A percentile compares a stretch with the other conserved stretches of the same genome.
phyloP scores from a whole-genome alignment of 371 early-diverging fungal genomes.

The Apophysomyces elegans region DNA sequence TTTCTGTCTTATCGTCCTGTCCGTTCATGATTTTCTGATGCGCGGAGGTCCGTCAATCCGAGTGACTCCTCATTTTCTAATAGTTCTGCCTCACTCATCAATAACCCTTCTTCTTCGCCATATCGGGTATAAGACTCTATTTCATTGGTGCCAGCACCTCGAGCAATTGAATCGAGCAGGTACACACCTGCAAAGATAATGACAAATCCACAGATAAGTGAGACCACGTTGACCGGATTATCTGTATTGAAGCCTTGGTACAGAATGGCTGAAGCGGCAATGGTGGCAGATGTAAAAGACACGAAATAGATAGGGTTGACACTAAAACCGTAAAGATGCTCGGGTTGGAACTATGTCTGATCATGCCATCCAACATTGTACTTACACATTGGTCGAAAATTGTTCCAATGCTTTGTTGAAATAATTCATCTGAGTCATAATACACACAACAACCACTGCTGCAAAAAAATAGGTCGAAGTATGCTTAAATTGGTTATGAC shows the following conservation, averaged over 20 bases:
- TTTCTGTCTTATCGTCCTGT: neutral
- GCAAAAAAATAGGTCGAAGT: slow-evolving; percentile 88
- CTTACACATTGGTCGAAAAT: slow-evolving; percentile 86
- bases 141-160: slow-evolving; percentile 29
- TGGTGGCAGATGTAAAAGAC: slow-evolving; percentile 91
- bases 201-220: slow-evolving; percentile 86
- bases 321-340: slow-evolving; percentile 90
- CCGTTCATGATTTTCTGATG: slow-evolving; percentile 18
- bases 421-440: slow-evolving; percentile 94
- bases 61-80: slow-evolving; percentile 62
- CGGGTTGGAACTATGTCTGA: slow-evolving; percentile 66
- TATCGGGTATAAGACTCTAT: slow-evolving; percentile 12
- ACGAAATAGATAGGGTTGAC: slow-evolving; percentile 94
- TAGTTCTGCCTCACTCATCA: slow-evolving; percentile 57
- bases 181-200: slow-evolving; percentile 92
- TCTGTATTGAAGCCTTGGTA: slow-evolving; percentile 87
- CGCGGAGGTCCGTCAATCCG: slow-evolving; percentile 51
- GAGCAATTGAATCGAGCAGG: slow-evolving; percentile 60
- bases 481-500: slow-evolving; percentile 88
- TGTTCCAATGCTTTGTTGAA: slow-evolving; percentile 94
- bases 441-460: slow-evolving; percentile 77
- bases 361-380: slow-evolving; percentile 14
- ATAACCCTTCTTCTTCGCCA: slow-evolving; percentile 30
- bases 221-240: slow-evolving; percentile 74
- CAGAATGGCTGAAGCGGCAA: slow-evolving; percentile 83